Base-by-base conservation (phyloP, 1,284 basidiomycete genomes). In the Trichosporon sp. region DNA sequence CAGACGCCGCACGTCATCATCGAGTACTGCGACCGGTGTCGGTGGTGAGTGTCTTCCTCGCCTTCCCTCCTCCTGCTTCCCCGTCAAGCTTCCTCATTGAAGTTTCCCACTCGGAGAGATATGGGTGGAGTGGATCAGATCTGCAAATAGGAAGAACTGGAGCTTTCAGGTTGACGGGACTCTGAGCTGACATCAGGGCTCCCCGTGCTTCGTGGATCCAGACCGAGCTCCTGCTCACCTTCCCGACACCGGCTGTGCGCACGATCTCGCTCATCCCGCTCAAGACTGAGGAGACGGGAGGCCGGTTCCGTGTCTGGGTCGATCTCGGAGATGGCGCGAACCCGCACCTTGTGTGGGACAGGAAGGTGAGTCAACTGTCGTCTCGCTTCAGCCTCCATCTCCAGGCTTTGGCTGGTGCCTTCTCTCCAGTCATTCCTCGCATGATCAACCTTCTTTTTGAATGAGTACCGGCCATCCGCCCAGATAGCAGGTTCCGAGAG, bases 271-370 rank as follows among this genome's bases (percentile, higher is more conserved):
- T 96, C 70, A 82, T 92, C 35, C 94, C 94, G 14, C 86, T 90
- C 68, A 92, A 90, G 77, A 80, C 89, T 16, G 91, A 92, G 16
- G 93, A 94, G 75, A 92, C 93, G 6, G 91, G 90, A 43, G 94
- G 94, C 26, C 87, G 93, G 32, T 97, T 96, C 81, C 88, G 94
- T 32, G 90, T 96, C 16, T 96, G 94, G 94, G 83, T 96, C 35
- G 87, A 87, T 46, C 31, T 71, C 8, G 76, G 80, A 80, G 26
- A 84, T 19, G 75, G 71, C 2, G 61, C 83, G 19, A 80, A 82
- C 2, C 81, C 84, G 12, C 72, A 81, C 65, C 72, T 84, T 7
- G 78, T 78, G 1, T 84, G 83, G 84, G 84, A 85, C 70, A 63
- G 84, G 0, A 85, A 85, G 79, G 78, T 85, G 67, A 69, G 79